Conservation (phyloP, 1,139 yeast species). For the Kodamaea anthophila region DNA sequence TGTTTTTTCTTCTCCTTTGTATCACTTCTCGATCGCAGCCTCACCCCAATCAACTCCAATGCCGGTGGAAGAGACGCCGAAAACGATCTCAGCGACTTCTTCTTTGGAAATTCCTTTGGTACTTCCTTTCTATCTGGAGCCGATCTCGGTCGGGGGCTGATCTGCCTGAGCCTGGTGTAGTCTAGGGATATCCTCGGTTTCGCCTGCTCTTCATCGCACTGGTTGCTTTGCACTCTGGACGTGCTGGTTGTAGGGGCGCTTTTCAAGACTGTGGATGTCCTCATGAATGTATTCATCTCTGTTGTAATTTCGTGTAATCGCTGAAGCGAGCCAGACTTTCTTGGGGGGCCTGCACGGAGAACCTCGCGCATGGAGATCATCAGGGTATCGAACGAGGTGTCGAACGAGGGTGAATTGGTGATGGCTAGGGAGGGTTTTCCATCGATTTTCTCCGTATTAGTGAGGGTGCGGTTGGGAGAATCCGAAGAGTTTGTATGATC, state of each 20-base stretch:
- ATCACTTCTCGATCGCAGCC: not conserved
- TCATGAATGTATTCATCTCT: slow-evolving; percentile 11
- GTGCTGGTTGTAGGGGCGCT: slow-evolving; percentile 8
- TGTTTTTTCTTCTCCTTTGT: not conserved
- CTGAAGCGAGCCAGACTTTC: slow-evolving; percentile 13
- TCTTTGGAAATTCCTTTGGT: too few relatives aligned
- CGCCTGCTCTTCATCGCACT: too few relatives aligned
- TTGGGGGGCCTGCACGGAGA: slow-evolving; percentile 31
- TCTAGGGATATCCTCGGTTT: too few relatives aligned
- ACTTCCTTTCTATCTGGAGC: too few relatives aligned
- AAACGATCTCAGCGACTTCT: too few relatives aligned
- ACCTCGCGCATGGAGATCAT: slow-evolving; percentile 27
- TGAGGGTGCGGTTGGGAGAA: not conserved
- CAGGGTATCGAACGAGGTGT: slow-evolving; percentile 19
- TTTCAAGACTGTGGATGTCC: slow-evolving; percentile 8
- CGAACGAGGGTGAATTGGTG: not conserved
- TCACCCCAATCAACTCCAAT: too few relatives aligned
- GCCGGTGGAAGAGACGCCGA: too few relatives aligned
- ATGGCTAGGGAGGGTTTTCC: not conserved
- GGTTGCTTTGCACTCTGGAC: too few relatives aligned
- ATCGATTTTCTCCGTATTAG: not conserved
- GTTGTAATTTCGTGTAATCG: slow-evolving; percentile 14
- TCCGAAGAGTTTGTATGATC: slow-evolving; percentile 1
- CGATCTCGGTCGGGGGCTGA: too few relatives aligned
- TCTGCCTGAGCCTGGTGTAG: too few relatives aligned